These are phyloP conservation scores for Adansonia madagascariensis DNA, from an alignment of 441 rosid genomes.

Conservation along the genomic window DNA sequence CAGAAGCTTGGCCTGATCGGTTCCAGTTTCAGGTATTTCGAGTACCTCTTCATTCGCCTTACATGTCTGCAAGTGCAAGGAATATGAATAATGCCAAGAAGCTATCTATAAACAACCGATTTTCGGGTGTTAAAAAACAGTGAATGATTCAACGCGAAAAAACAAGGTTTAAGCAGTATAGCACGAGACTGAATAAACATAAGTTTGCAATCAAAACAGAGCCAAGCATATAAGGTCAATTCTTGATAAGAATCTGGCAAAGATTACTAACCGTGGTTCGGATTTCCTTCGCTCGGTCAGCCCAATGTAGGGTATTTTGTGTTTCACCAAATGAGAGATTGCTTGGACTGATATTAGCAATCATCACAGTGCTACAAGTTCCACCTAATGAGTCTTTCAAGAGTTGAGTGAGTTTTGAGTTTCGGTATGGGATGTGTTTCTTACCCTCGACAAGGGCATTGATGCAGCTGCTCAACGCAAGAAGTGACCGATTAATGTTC, in stretches of 20 bases:
- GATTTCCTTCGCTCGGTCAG: conserved; percentile 92
- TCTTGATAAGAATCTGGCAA: background rate
- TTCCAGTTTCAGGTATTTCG: conserved; percentile 52
- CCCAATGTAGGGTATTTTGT: conserved; percentile 96
- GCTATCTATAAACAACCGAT: background rate
- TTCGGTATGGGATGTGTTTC: conserved; percentile 87
- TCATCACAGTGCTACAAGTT: conserved; percentile 89
- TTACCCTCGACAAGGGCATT: conserved; percentile 96
- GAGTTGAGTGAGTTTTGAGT: conserved; percentile 93
- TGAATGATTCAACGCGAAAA: conserved; percentile 2
- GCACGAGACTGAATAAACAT: conserved; percentile 17
- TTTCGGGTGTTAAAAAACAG: background rate
- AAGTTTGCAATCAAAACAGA: background rate
- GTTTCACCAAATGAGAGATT: conserved; percentile 87
- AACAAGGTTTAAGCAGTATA: background rate
- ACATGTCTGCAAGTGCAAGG: conserved; percentile 44
- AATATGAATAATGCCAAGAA: background rate
- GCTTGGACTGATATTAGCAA: conserved; percentile 93
- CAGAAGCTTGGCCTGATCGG: conserved; percentile 67
- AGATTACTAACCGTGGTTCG: conserved; percentile 54
- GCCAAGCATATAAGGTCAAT: background rate
- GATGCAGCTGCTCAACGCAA: conserved; percentile 91
- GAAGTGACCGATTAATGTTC: conserved; percentile 89
- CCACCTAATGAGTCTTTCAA: conserved; percentile 95
- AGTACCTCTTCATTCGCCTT: conserved; percentile 58